phyloP scores from a whole-genome alignment of 371 early-diverging fungal species.

The Actinomortierella ambigua region DNA sequence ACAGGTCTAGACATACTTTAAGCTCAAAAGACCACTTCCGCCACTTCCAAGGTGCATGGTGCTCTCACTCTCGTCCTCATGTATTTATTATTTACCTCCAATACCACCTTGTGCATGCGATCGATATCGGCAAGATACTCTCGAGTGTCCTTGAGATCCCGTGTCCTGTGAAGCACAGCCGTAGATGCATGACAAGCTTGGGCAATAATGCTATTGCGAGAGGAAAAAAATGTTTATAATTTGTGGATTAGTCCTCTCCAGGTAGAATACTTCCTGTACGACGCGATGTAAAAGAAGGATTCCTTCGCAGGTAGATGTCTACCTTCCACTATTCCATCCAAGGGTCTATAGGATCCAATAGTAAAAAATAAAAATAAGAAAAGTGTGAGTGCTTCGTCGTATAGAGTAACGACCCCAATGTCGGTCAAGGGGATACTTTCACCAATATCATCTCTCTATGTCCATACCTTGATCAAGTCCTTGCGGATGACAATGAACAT shows the following conservation, averaged over 20 bases:
- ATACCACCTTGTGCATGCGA: slow-evolving; percentile 84
- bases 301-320: too few species aligned
- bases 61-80: too few species aligned
- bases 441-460: not conserved
- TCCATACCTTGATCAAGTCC: slow-evolving; percentile 75
- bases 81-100: slow-evolving; percentile 53
- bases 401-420: not conserved
- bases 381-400: not conserved
- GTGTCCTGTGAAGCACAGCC: slow-evolving; percentile 67
- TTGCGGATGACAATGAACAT: slow-evolving; percentile 87
- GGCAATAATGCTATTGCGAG: slow-evolving; percentile 67
- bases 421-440: not conserved
- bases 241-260: not conserved
- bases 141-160: slow-evolving; percentile 61
- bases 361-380: not conserved
- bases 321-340: slow-evolving; percentile 85
- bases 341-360: slow-evolving; percentile 53
- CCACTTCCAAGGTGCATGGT: too few species aligned
- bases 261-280: too few species aligned
- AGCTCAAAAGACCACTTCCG: too few species aligned
- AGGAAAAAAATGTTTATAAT: not conserved
- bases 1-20: too few species aligned
- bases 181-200: slow-evolving; percentile 90
- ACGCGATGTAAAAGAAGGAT: too few species aligned
- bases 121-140: slow-evolving; percentile 68